phyloP scores from a whole-genome alignment of 495 filamentous ascomycete species.

The Haplographium delicatum region DNA sequence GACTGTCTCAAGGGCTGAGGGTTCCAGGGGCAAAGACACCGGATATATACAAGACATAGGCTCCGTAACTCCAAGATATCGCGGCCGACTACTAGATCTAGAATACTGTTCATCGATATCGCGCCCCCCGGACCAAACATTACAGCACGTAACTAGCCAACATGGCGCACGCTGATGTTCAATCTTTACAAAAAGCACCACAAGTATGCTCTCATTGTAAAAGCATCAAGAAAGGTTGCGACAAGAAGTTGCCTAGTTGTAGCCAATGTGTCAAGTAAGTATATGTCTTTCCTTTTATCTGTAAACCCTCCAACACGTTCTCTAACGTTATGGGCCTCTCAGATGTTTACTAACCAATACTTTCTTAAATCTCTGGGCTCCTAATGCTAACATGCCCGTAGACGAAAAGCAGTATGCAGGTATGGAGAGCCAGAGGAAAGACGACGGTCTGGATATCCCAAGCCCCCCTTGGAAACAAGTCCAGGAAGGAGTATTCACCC shows the following conservation, averaged over 20 bases:
- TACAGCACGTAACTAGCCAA: neutral
- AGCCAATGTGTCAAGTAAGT: constrained; percentile 22
- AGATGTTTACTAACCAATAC: too few species aligned
- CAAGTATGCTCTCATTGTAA: constrained; percentile 22
- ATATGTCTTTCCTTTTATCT: too few species aligned
- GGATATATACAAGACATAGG: neutral
- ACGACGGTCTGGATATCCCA: neutral
- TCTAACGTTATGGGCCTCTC: too few species aligned
- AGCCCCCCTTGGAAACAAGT: neutral
- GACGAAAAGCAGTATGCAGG: constrained; percentile 14
- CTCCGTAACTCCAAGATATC: neutral
- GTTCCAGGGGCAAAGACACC: neutral
- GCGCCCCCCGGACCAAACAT: neutral
- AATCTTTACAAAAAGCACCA: constrained; percentile 12
- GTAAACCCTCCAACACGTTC: too few species aligned
- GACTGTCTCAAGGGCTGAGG: neutral
- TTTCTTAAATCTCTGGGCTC: too few species aligned
- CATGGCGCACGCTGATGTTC: neutral
- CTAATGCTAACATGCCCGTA: neutral
- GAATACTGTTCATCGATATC: neutral
- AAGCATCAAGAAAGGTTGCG: constrained; percentile 23
- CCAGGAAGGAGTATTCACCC: neutral
- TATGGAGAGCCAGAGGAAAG: constrained; percentile 12
- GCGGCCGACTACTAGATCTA: constrained; percentile 3
- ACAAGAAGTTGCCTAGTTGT: constrained; percentile 21